phyloP scores from a whole-genome alignment of 75 land plant species.

The Isoetes taiwanensis region DNA sequence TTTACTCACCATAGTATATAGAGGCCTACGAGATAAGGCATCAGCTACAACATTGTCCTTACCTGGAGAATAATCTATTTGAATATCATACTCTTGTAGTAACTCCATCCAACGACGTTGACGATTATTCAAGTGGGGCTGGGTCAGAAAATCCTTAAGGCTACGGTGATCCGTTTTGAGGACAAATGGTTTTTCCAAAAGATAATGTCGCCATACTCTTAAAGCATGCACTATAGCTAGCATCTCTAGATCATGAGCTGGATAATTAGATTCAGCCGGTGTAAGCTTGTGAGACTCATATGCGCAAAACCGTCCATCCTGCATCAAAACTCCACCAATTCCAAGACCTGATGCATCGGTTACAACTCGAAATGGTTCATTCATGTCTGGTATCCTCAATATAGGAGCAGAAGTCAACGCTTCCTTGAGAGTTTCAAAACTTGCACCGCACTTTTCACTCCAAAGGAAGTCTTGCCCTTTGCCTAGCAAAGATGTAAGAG shows the following conservation, averaged over 20 bases:
- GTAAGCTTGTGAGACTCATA: conserved; percentile 8
- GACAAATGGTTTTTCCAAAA: conserved; percentile 9
- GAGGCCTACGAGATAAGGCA: conserved; percentile 7
- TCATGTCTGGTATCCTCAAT: conserved; percentile 10
- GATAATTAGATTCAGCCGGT: neutral
- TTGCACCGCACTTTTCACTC: neutral
- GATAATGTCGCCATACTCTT: conserved; percentile 15
- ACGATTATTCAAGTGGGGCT: conserved; percentile 2
- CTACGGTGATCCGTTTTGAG: conserved; percentile 10
- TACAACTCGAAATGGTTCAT: conserved; percentile 12
- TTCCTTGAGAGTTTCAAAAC: conserved; percentile 10
- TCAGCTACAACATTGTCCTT: conserved; percentile 14
- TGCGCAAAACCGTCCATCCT: conserved; percentile 1
- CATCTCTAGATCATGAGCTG: conserved; percentile 23
- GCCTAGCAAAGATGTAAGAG: conserved; percentile 5
- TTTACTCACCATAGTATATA: conserved; percentile 2
- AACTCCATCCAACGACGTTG: conserved; percentile 16
- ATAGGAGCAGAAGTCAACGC: conserved; percentile 4
- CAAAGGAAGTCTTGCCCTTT: conserved; percentile 4
- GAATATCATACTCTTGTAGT: conserved; percentile 4
- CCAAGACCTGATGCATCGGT: conserved; percentile 16
- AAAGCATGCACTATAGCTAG: conserved; percentile 17
- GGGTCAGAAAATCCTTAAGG: neutral
- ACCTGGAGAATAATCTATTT: conserved; percentile 8
- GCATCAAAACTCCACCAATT: conserved; percentile 12